Percentiles rank a stretch among this genome's conserved stretches.
phyloP scores from a whole-genome alignment of 768 basidiomycete species.

The Rhizopogon roseolus region DNA sequence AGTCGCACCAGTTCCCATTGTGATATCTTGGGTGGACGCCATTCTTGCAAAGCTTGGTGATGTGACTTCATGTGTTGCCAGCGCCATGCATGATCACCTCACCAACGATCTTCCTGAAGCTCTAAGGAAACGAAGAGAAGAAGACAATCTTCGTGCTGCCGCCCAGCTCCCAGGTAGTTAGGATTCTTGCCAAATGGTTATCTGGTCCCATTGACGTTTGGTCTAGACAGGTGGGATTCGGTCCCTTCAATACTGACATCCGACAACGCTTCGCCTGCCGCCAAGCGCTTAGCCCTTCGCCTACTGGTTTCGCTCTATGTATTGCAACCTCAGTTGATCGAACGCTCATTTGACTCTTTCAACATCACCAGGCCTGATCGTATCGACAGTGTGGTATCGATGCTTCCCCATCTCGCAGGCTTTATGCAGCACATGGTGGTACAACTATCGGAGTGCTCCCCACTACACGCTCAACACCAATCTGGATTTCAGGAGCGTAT shows the following conservation, averaged over 20 bases:
- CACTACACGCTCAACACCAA: not conserved
- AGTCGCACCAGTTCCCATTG: conserved; percentile 19
- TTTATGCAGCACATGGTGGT: conserved; percentile 1
- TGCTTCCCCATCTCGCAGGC: not conserved
- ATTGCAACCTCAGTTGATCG: conserved; percentile 38
- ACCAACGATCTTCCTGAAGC: conserved; percentile 19
- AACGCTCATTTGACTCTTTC: not conserved
- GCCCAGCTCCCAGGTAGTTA: conserved; percentile 61
- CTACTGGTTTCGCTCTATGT: conserved; percentile 54
- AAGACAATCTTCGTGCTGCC: conserved; percentile 53
- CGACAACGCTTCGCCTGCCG: conserved; percentile 49
- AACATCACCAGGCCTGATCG: not conserved
- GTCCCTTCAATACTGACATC: conserved; percentile 44
- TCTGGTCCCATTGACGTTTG: conserved; percentile 7
- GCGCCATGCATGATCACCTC: conserved; percentile 12
- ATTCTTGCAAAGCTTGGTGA: conserved; percentile 51
- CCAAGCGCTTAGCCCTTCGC: conserved; percentile 52
- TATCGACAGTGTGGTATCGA: not conserved
- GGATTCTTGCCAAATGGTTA: not conserved
- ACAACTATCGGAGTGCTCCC: conserved; percentile 1
- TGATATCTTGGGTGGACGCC: conserved; percentile 66
- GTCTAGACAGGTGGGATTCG: conserved; percentile 49
- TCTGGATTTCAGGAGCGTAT: conserved; percentile 20
- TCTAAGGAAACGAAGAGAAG: conserved; percentile 37
- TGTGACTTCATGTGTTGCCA: conserved; percentile 25